Base-by-base conservation (phyloP, 164 flowering plant genomes). In the Sedum album region DNA sequence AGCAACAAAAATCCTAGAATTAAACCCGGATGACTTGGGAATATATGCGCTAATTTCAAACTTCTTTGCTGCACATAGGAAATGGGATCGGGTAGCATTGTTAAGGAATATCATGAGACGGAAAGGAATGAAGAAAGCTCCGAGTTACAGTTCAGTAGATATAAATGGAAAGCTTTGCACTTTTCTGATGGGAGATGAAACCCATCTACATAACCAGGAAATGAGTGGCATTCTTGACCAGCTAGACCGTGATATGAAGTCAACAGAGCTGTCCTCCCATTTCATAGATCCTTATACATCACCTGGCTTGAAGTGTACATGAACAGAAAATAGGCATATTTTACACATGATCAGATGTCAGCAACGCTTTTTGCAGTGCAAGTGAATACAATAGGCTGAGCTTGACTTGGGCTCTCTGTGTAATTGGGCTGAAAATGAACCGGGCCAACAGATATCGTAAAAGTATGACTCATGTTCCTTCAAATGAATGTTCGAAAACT, bases 81-180 rank as follows among this genome's bases (percentile, higher is more conserved):
- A 68, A 69, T 85, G 89, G 87, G 74, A 75, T 57, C 81, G 79
- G 68, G 85, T 83, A 42, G 82, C 87, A 66, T 57, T 44, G 51
- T 73, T 81, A 14, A 76, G 86, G 72, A 80, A 72, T 53, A 51
- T 66, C 20, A 85, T 85, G 85, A 85, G 76, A 73, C 57, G 68
- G 30, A 38, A 71, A 36, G 81, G 82, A 38, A 71, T 63, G 68
- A 80, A 76, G 82, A 85, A 85, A 73, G 70, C 78, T 2, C 87
- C 89, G 6, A 85, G 89, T 33, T 76, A 71, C 66, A 83, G 89
- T 68, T 76, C 67, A 31, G 78, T 81, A 67, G 87, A 85, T 69
- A 79, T 82, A 31, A 78, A 80, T 55, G 87, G 89, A n/a, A 74
- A 73, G 73, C 79, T 82, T 9, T 80, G 79, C 44, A 78, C 82